These are phyloP conservation scores for Lizanozyma gosingica DNA, from an alignment of 1,139 yeast species.

Conservation along the genomic window DNA sequence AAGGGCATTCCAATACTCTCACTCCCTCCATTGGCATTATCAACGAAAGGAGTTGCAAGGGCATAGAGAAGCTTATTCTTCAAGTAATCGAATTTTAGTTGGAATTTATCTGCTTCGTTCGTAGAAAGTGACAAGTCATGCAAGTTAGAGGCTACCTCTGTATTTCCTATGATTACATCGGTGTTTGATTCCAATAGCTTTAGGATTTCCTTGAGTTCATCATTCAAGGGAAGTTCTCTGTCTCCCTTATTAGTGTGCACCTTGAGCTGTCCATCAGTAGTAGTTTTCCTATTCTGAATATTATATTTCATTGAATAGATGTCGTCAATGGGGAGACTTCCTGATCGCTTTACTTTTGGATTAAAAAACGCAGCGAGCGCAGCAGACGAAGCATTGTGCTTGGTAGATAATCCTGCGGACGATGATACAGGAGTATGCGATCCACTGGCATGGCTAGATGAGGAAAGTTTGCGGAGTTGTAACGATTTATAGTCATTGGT, in stretches of 20 bases:
- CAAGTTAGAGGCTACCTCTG: slow-evolving; percentile 42
- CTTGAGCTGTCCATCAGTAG: neutral
- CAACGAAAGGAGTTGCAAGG: slow-evolving; percentile 68
- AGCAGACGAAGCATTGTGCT: slow-evolving; percentile 51
- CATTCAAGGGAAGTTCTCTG: slow-evolving; percentile 12
- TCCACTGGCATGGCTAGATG: neutral
- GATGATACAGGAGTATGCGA: neutral
- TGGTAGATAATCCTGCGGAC: neutral
- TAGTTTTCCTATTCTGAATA: neutral
- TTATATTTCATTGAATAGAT: slow-evolving; percentile 9
- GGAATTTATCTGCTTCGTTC: slow-evolving; percentile 13
- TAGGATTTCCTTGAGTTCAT: slow-evolving; percentile 39
- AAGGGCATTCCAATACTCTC: neutral
- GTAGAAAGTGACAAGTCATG: slow-evolving; percentile 48
- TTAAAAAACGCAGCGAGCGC: slow-evolving; percentile 53
- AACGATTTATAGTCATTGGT: neutral
- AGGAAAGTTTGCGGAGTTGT: neutral
- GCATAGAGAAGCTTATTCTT: slow-evolving; percentile 54
- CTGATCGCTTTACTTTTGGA: slow-evolving; percentile 28
- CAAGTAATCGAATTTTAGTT: slow-evolving; percentile 30
- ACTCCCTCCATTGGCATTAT: slow-evolving; percentile 14
- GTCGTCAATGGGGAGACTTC: slow-evolving; percentile 26
- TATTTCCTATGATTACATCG: slow-evolving; percentile 16
- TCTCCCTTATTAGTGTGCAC: neutral
- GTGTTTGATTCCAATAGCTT: slow-evolving; percentile 31